These are phyloP conservation scores for Ceratopteris richardii DNA, from an alignment of 75 land plant species.

Conservation along the genomic window DNA sequence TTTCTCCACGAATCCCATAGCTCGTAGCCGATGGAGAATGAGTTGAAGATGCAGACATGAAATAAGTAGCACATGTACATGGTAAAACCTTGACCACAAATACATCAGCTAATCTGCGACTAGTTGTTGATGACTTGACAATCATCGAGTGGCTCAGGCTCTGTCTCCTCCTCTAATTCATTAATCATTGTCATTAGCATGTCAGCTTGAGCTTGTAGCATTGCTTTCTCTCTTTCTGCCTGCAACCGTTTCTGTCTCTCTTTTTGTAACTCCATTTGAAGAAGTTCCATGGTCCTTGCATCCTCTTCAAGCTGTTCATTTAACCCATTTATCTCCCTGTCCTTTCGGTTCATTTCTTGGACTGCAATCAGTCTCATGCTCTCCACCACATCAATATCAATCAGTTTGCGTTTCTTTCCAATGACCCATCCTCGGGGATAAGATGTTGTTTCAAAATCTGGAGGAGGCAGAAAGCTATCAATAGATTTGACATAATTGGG, in stretches of 20 bases:
- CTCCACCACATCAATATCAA: slow-evolving; percentile 91
- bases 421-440: slow-evolving; percentile 90
- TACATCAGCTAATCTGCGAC: too few species aligned
- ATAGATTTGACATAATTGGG: slow-evolving; percentile 31
- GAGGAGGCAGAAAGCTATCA: slow-evolving; percentile 73
- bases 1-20: too few species aligned
- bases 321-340: slow-evolving; percentile 75
- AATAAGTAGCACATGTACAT: too few species aligned
- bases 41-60: too few species aligned
- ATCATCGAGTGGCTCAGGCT: slow-evolving; percentile 6
- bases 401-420: slow-evolving; percentile 90
- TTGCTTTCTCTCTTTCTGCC: slow-evolving; percentile 55
- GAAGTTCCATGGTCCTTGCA: slow-evolving; percentile 54
- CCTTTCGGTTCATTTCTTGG: slow-evolving; percentile 96
- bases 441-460: slow-evolving; percentile 66
- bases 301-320: slow-evolving; percentile 90
- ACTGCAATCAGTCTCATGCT: slow-evolving; percentile 93
- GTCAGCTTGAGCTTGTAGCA: slow-evolving; percentile 65
- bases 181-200: slow-evolving; percentile 86
- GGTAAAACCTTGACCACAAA: too few species aligned
- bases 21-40: too few species aligned
- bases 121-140: background rate
- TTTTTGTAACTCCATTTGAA: slow-evolving; percentile 68
- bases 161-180: slow-evolving; percentile 34
- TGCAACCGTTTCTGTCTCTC: slow-evolving; percentile 60